Base-by-base conservation (phyloP, 2,329 filamentous ascomycete genomes). In the Fusarium transvaalense region DNA sequence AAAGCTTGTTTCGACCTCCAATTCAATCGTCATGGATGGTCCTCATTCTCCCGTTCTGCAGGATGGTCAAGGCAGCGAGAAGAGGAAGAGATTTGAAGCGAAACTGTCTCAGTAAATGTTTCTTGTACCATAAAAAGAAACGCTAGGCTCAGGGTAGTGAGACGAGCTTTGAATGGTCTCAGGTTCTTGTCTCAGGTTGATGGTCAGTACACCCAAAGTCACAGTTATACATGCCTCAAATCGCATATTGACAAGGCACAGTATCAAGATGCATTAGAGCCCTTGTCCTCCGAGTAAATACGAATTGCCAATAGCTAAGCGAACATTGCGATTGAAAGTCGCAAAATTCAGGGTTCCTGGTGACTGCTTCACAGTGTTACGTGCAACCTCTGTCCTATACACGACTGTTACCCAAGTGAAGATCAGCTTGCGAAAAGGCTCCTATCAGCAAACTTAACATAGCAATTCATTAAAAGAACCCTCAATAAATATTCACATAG, bases 391-490 rank as follows among this genome's bases (percentile, higher is more conserved):
- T 53, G 35, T 34, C 27, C 47, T 6, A 46, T 9, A 21, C 10
- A 58, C 13, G 23, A 17, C 29, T 57, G 38, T 50, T 19, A 23
- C 58, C 56, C 58, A 17, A 39, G 48, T 56, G 19, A 42, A 62
- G 42, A 29, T 23, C 15, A n/a, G 34, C 23, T 57, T 50, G 43
- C 50, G 43, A 35, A 63, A 25, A 43, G 4, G 13, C 14, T 25
- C 21, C 6, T 25, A 34, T 23, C 42, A 34, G 35, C 31, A 2
- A 38, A n/a, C 21, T 8, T n/a, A 35, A 34, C 19, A 29, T 23
- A 13, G 17, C 38, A 7, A 17, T 23, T 32, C 19, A 50, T 31
- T 25, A 21, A 23, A 32, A 14, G 19, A 31, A 12, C 0, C 14
- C 15, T 19, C 9, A 7, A 29, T 14, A 13, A 7, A 29, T 14